Evolutionary conservation across 768 basidiomycete species (phyloP), one percentile per base, ranked within the genome.

Genomic region (Suillus tomentosus): DNA sequence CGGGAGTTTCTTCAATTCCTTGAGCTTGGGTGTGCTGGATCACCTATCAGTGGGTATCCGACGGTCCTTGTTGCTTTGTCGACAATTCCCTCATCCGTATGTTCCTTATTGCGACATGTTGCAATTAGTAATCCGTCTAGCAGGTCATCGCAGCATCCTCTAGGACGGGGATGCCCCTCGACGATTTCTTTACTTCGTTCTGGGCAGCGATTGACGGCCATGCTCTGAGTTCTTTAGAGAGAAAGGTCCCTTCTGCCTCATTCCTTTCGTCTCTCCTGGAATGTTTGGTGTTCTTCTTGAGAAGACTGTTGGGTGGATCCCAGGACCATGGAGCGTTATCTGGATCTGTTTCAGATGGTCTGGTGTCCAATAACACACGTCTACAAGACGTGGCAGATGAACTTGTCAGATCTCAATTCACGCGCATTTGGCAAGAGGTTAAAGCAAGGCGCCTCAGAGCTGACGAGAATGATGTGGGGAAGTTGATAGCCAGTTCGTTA

Each of bases 141-240:
- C 62, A 69, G 42, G 62, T 67, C 17, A 45, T 60, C 63, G 71
- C 73, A 50, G 77, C 68, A 73, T 36, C 74, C 63, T 42, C 63
- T 10, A 50, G 42, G 27, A 54, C 43, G 17, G 60, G 36, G 51
- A 22, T 31, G 61, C 55, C 73, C 59, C 72, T 89, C 3, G 67
- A 78, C 3, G 80, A 82, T 36, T 77, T 96, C 50, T 91, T 94
- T 71, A 76, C 80, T 1, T 85, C 92, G 0, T 87, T 98, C 69
- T 97, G 95, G 94, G 84, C 87, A 17, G 94, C 92, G 0, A 74
- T 93, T 1, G 87, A 91, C 60, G 85, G 85, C 7, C 84, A 86
- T 27, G 86, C 89, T 0, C 79, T 92, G 5, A 84, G 81, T 42
- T 79, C 86, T 0, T 80, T 89, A 11, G 80, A 87, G 57, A 81